Percentiles rank a stretch among this genome's conserved stretches.
These are phyloP conservation scores for Umbilicaria muhlenbergii DNA, from an alignment of 495 filamentous ascomycete genomes.

Conservation along the genomic window DNA sequence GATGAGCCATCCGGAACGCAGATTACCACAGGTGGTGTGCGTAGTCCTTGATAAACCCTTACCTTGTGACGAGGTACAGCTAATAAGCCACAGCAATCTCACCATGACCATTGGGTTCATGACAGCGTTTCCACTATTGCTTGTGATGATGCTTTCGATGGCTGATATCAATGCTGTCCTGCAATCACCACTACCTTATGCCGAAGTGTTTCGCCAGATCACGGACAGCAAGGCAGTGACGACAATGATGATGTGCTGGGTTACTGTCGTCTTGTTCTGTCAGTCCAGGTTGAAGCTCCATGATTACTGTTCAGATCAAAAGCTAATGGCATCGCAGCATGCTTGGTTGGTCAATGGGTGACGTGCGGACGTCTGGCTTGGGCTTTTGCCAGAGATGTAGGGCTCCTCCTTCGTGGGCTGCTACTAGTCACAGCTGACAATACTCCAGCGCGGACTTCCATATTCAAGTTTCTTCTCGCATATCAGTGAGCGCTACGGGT, in stretches of 20 bases:
- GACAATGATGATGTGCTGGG: constrained; percentile 5
- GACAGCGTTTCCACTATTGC: constrained; percentile 14
- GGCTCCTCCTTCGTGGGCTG: background rate
- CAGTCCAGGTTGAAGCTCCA: background rate
- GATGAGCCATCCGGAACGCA: constrained; percentile 15
- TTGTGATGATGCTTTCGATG: constrained; percentile 16
- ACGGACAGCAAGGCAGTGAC: constrained; percentile 11
- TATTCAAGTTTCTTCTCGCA: constrained; percentile 8
- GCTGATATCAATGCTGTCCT: constrained; percentile 13
- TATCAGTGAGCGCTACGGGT: constrained; percentile 4
- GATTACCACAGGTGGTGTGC: constrained; percentile 14
- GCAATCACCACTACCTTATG: constrained; percentile 4
- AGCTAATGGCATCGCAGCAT: constrained; percentile 9
- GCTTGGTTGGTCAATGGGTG: background rate
- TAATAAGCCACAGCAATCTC: constrained; percentile 1
- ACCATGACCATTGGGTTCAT: constrained; percentile 16
- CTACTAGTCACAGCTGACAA: background rate
- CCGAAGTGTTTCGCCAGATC: constrained; percentile 9
- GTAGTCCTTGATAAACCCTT: background rate
- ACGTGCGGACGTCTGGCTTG: constrained; percentile 15
- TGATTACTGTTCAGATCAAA: background rate
- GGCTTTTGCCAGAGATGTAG: constrained; percentile 18
- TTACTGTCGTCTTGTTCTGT: constrained; percentile 13
- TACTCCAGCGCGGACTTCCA: constrained; percentile 1
- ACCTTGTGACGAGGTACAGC: background rate